Percentiles rank a stretch among this genome's conserved stretches.
Conservation (phyloP, 192 early-diverging fungal species). For the Coemansia sp. region DNA sequence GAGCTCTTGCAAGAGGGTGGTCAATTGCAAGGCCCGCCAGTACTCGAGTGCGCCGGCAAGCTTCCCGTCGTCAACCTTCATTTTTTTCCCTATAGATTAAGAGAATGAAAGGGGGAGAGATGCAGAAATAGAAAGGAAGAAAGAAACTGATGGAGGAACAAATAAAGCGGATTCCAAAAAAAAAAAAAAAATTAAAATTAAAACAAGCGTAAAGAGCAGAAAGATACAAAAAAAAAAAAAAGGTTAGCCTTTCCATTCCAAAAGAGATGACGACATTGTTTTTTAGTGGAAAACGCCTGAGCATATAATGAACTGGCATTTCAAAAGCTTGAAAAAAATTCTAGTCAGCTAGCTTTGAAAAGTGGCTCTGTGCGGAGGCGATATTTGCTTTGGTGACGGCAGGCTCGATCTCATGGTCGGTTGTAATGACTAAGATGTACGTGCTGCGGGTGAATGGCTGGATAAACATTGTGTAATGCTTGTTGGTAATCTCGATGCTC, state of each 20-base stretch:
- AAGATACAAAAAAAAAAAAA: not conserved
- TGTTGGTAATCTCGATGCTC: conserved; percentile 84
- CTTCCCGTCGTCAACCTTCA: conserved; percentile 24
- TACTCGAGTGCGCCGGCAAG: conserved; percentile 47
- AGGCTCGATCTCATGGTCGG: conserved; percentile 53
- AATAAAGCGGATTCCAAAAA: not conserved
- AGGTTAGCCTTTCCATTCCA: not conserved
- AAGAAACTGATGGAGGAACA: not conserved
- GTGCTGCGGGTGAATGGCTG: conserved; percentile 60
- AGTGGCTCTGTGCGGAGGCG: conserved; percentile 36
- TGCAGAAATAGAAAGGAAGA: not conserved
- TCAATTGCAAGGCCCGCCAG: conserved; percentile 65
- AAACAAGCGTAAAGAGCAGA: not conserved
- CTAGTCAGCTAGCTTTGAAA: conserved; percentile 34
- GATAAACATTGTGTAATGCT: conserved; percentile 53
- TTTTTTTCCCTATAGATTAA: not conserved
- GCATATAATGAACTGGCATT: not conserved
- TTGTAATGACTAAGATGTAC: conserved; percentile 48
- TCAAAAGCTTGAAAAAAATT: too few species aligned
- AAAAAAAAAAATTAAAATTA: not conserved
- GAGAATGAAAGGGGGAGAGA: not conserved
- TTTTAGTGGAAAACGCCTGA: not conserved
- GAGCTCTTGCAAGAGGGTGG: conserved; percentile 59
- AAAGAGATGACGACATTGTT: not conserved
- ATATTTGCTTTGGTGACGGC: conserved; percentile 56